These are phyloP conservation scores for Trichoderma pleuroti DNA, from an alignment of 2,329 filamentous ascomycete genomes.

Conservation along the genomic window DNA sequence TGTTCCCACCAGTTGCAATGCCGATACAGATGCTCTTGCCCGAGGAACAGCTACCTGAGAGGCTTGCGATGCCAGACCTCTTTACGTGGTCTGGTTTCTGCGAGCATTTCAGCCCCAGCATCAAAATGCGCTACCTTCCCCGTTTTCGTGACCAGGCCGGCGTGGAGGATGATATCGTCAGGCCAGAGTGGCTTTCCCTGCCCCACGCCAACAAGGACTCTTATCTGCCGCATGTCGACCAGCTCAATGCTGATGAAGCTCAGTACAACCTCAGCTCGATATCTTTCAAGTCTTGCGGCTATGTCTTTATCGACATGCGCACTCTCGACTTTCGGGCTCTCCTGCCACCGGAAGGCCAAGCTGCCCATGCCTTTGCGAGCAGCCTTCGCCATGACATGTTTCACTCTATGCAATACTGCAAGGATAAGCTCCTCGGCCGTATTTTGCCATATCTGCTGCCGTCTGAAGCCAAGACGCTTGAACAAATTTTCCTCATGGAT, in stretches of 20 bases:
- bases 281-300: slow-evolving; percentile 60
- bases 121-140: slow-evolving; percentile 27
- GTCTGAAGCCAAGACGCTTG: slow-evolving; percentile 31
- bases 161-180: background rate
- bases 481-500: slow-evolving; percentile 33
- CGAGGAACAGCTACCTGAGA: background rate
- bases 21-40: background rate
- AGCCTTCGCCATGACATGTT: slow-evolving; percentile 25
- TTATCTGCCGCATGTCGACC: slow-evolving; percentile 4
- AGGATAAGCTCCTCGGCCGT: slow-evolving; percentile 36
- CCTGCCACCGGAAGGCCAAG: slow-evolving; percentile 23
- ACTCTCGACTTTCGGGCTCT: slow-evolving; percentile 38
- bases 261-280: slow-evolving; percentile 37
- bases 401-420: slow-evolving; percentile 35
- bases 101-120: slow-evolving; percentile 40
- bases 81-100: slow-evolving; percentile 43
- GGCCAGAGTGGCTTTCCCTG: background rate
- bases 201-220: background rate
- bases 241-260: slow-evolving; percentile 29
- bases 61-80: slow-evolving; percentile 24
- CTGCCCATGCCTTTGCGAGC: background rate
- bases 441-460: slow-evolving; percentile 31
- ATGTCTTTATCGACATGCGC: slow-evolving; percentile 43
- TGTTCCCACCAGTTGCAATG: background rate
- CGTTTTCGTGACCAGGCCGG: background rate